Evolutionary conservation across 345 rosid species (phyloP), one percentile per base, ranked within the genome.

Genomic region (Eucalyptus urophylla): DNA sequence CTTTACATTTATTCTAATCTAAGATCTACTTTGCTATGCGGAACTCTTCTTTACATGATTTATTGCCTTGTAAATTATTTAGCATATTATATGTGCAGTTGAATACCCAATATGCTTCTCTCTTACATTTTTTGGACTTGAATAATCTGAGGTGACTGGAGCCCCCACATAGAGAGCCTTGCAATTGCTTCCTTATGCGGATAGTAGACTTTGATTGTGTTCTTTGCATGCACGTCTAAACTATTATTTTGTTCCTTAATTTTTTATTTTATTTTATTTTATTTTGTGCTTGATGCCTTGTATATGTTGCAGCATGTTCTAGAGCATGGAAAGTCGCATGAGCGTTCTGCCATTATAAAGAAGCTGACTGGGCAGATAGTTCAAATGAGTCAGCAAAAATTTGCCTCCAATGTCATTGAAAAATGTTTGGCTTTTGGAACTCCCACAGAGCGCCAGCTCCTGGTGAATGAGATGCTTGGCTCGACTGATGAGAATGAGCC

Each of bases 311-410:
- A 97, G 99, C 99, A 97, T 92, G 99, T 97, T 53, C 94, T 97
- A 90, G 99, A 97, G 95, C 99, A 97, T 76, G 99, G 99, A 44
- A 95, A 97, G 90, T 95, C 97, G 29, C 93, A 94, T 69, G 99
- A 97, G 90, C 98, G 99, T 49, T 90, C 99, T 31, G 91, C 93
- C 54, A 95, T 97, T 90, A 95, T 97, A 60, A 94, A 90, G 91
- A 95, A 95, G 88, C 88, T 97, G 87, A 93, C 97, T 19, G 99
- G 99, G 89, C 96, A 95, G 92, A 96, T 97, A 49, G 98, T 97
- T 90, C 95, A 94, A 88, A 97, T 97, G 99, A 97, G 99, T 89
- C 99, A 97, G 92, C 99, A 97, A 90, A 97, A 97, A 93, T 97
- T 97, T 92, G 99, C 99, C n/a, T 97, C 99, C 14, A 97, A 97